Evolutionary conservation across 2,329 filamentous ascomycete species (phyloP), one percentile per base, ranked within the genome.

Genomic region (Exophiala xenobiotica): DNA sequence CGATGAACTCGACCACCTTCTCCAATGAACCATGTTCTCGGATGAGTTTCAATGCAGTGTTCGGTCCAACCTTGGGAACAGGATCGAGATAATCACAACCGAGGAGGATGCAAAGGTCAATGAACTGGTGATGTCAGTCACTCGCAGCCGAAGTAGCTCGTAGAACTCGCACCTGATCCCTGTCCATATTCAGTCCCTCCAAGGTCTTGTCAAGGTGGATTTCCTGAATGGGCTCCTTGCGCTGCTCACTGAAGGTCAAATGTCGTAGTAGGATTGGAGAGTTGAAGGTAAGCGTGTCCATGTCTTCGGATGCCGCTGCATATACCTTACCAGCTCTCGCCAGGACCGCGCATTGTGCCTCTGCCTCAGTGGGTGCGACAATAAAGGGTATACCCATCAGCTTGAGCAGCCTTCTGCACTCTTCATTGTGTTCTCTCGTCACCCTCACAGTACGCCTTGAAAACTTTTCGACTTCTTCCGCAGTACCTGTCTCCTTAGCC

Each of bases 1-100:
- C 76, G 60, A 96, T 87, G 57, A 77, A 80, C 56, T 90, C 88
- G 37, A 97, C 85, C 1, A 99, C 85, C 53, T 87, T 88, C 66
- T 99, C 93, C 35, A 99, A 81, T 3, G 81, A 83, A 46, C 88
- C 88, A 72, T 97, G 85, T 64, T 99, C 92, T 61, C 90, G 90
- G 63, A 99, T 96, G 54, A 99, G 78, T 69, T 95, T 95, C 46
- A 97, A 78, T 1, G 93, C 93, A 0, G 93, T 96, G 63, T 84
- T 86, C 3, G 93, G 92, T 16, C 93, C 93, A 58, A 99, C 79
- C 68, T 96, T 96, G 63, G 93, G 93, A 61, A 99, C 87, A 0
- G 93, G 92, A 63, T 99, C 93, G 67, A 97, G 83, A 67, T 99
- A 99, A 69, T 99, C 93, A 72, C 93, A 99, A 62, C 93, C 93